Percentiles rank a stretch among this genome's conserved stretches.
phyloP scores from a whole-genome alignment of 2,329 filamentous ascomycete species.

The Daldinia eschscholtzii region DNA sequence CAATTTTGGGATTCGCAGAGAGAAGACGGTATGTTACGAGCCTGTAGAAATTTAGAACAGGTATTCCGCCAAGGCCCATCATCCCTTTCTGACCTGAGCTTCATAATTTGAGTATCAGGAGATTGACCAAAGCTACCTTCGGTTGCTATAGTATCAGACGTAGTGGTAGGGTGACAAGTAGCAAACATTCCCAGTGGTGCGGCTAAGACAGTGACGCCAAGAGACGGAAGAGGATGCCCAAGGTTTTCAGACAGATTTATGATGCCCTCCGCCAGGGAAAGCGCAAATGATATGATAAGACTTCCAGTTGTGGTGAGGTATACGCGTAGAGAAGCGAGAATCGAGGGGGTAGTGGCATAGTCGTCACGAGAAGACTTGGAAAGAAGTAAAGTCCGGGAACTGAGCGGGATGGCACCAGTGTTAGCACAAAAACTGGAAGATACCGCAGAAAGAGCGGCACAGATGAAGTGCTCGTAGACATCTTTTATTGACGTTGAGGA shows the following conservation, averaged over 20 bases:
- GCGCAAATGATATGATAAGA: conserved; percentile 63
- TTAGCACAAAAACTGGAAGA: conserved; percentile 63
- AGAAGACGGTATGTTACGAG: conserved; percentile 62
- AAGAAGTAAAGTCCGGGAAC: conserved; percentile 66
- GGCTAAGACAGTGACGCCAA: conserved; percentile 63
- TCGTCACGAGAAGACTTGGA: conserved; percentile 52
- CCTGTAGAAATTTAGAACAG: conserved; percentile 64
- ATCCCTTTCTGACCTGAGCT: conserved; percentile 57
- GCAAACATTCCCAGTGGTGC: conserved; percentile 68
- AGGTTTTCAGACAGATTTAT: conserved; percentile 60
- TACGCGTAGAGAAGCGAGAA: conserved; percentile 65
- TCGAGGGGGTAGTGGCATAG: conserved; percentile 48
- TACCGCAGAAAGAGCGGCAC: conserved; percentile 65
- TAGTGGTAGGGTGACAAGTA: conserved; percentile 56
- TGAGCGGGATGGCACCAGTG: conserved; percentile 65
- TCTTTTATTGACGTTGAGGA: conserved; percentile 57
- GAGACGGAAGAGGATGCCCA: conserved; percentile 55
- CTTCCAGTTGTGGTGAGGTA: conserved; percentile 69
- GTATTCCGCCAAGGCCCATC: conserved; percentile 63
- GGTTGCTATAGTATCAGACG: conserved; percentile 51
- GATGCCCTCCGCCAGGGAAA: conserved; percentile 63
- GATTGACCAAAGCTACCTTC: conserved; percentile 61
- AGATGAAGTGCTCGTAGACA: conserved; percentile 67
- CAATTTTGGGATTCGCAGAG: conserved; percentile 59
- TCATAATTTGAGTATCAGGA: conserved; percentile 65